These are phyloP conservation scores for Dactylellina cionopaga DNA, from an alignment of 2,329 filamentous ascomycete species.

Conservation along the genomic window DNA sequence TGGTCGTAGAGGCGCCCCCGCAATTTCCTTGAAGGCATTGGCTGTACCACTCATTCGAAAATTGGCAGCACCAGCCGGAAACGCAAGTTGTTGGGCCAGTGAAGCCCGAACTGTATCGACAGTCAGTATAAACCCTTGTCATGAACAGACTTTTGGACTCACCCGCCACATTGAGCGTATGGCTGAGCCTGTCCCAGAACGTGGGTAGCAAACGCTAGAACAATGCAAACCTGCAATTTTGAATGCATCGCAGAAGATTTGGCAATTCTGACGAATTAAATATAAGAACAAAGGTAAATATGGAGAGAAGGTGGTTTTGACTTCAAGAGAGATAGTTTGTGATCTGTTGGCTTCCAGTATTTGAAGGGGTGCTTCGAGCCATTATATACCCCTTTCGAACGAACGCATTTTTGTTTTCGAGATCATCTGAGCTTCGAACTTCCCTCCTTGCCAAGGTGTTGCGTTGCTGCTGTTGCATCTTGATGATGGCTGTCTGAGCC, in stretches of 20 bases:
- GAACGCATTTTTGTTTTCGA: no score
- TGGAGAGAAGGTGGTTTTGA: no score
- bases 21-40: conserved; percentile 59
- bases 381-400: no score
- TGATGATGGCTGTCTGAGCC: neutral
- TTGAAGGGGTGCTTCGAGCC: no score
- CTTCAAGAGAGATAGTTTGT: no score
- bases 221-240: conserved; percentile 2
- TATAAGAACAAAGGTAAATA: no score
- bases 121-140: neutral
- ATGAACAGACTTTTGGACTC: neutral
- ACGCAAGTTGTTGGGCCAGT: conserved; percentile 61
- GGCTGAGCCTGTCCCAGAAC: conserved; percentile 58
- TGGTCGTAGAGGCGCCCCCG: neutral
- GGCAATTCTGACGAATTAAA: neutral
- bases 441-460: neutral
- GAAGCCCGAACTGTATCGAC: conserved; percentile 54
- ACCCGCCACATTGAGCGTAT: conserved; percentile 63
- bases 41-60: conserved; percentile 62
- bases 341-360: no score
- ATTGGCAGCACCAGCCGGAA: conserved; percentile 61
- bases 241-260: conserved; percentile 1
- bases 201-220: conserved; percentile 9
- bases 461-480: neutral
- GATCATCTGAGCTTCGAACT: neutral